Base-by-base conservation (phyloP, 83 land plant species). In the Thuja plicata region DNA sequence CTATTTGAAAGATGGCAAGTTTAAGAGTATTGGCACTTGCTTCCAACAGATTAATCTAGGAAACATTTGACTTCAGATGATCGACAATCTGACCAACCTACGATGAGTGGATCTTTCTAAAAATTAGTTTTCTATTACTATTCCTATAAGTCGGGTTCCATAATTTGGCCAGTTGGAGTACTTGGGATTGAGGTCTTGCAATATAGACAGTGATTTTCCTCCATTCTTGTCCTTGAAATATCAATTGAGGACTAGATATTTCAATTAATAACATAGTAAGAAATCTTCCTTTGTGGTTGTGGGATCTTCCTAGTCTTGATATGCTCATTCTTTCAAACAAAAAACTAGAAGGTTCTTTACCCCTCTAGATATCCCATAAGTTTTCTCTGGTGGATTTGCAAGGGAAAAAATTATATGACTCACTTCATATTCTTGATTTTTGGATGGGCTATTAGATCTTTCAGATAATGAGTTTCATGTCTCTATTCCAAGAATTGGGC, bases 241-340 rank as follows among this genome's bases (percentile, higher is more conserved):
- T 74, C 3, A 11, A n/a, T 74, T 74, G 35, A 11, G 0, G 11
- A 2, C 38, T 95, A 74, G 95, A 93, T 88, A 93, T 95, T 37
- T 95, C 96, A 9, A 78, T 89, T 13, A 93, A 93, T 88, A 34
- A 27, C 55, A 91, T 95, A 15, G 54, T 84, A 10, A 95, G 96
- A 34, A 88, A 90, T 86, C 92, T 94, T 38, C 96, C 96, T 66
- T 27, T 2, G 16, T 50, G 54, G 54, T 16, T 50, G 3, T 50
- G 54, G 54, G 15, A 50, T 50, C 54, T 50, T 50, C 54, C 54
- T 50, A 12, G 13, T 50, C 16, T 50, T 12, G 0, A 12, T 11
- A 50, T 0, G 16, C 54, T 50, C 15, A 12, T 1, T 50, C 54
- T 50, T 50, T 50, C 54, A 50, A 0, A 50, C 15, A 50, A 50